A percentile compares a stretch with the other conserved stretches of the same genome.
Evolutionary conservation across 345 rosid genomes (phyloP).

Genomic region (Carallia pectinifolia): DNA sequence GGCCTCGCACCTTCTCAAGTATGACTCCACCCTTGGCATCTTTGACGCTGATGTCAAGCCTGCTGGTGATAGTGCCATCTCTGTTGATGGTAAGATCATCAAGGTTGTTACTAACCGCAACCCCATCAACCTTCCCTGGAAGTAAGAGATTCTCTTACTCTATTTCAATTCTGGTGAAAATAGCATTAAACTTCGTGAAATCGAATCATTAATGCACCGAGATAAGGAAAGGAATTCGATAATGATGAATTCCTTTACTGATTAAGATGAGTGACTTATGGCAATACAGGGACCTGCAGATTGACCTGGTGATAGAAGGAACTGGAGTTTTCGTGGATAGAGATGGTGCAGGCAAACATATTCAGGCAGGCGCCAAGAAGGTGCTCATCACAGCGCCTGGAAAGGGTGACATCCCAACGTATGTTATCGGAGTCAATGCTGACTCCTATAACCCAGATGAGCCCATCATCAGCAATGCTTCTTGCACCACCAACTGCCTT

Average conservation of each 20-base stretch:
- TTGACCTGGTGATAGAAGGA: constrained; percentile 93
- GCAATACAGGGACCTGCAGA: constrained; percentile 60
- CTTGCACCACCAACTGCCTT: constrained; percentile 99
- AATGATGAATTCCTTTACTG: neutral
- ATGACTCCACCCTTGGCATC: constrained; percentile 92
- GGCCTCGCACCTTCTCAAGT: constrained; percentile 95
- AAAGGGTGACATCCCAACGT: constrained; percentile 96
- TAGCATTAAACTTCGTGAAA: too few species aligned
- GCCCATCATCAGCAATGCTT: constrained; percentile 92
- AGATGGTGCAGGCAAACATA: constrained; percentile 95
- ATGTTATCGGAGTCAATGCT: constrained; percentile 94
- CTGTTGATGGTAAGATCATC: constrained; percentile 98
- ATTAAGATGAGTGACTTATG: neutral
- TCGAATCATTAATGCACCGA: neutral
- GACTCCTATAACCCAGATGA: constrained; percentile 66
- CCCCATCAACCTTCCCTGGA: constrained; percentile 81
- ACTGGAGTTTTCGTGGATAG: constrained; percentile 96
- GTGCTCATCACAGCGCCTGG: constrained; percentile 97
- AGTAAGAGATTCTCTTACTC: constrained; percentile 38
- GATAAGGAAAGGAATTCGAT: neutral
- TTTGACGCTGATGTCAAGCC: constrained; percentile 93
- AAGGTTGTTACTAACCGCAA: constrained; percentile 80
- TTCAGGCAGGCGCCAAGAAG: constrained; percentile 94
- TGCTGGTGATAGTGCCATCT: constrained; percentile 68
- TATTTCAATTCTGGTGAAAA: neutral